Evolutionary conservation across 2,329 filamentous ascomycete genomes (phyloP), one percentile per base, ranked within the genome.

Genomic region (Westerdykella ornata): DNA sequence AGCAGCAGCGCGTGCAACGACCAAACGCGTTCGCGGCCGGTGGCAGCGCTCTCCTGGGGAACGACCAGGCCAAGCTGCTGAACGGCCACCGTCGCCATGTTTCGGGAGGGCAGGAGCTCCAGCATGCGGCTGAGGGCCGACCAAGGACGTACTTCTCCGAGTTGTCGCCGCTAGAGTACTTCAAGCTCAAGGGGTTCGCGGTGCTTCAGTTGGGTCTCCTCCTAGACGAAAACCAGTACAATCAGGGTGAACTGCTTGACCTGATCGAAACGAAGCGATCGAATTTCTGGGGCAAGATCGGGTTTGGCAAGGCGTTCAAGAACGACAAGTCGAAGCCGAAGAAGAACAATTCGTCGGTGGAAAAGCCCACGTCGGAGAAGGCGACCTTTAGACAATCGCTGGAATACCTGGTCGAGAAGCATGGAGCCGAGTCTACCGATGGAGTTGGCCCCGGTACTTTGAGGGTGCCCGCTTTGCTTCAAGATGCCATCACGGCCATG

Each of bases 221-320:
- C 65, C 75, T 98, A 4, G 88, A 94, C 54, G 88, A 94, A 53
- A 81, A 82, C 3, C 82, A 94, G 54, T 97, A 97, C 66, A 85
- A 84, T n/a, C 76, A 97, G 44, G 92, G 97, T 51, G 92, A 98
- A 60, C 74, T 98, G 1, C 77, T 97, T 12, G 81, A 86, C 46
- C 80, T 98, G 37, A 97, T 98, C 47, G 92, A 98, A 66, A 88
- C 87, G 2, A 83, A 87, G 59, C 94, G 95, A 47, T 81, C 87
- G 17, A 97, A 87, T 0, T 95, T 98, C 68, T 98, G 92, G 92
- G 92, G 90, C 65, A 96, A 96, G 56, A 89, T 98, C 49, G 90
- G 89, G 51, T 88, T 98, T 49, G 90, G 89, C 48, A 95, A 96
- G 62, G 90, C 89, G 1, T 95, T 97, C 61, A 92, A 90, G 66